Evolutionary conservation across 23 red algal species (phyloP).

Genomic region (Gracilaria gracilis): DNA sequence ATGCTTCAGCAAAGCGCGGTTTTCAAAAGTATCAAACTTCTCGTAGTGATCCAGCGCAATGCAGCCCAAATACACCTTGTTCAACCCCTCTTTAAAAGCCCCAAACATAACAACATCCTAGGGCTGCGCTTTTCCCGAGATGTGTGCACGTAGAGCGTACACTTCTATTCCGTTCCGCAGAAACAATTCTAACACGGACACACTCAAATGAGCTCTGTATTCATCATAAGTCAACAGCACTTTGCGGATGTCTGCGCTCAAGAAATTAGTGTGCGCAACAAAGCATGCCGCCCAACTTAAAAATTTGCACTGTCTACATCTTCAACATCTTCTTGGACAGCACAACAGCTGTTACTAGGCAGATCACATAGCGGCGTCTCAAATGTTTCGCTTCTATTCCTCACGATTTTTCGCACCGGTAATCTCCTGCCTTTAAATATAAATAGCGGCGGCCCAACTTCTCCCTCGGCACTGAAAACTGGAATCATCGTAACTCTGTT

Average conservation of each 20-base stretch:
- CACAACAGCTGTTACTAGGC: background rate
- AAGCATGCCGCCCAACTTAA: background rate
- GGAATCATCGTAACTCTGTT: conserved; percentile 1
- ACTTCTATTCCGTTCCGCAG: background rate
- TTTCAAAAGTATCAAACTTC: background rate
- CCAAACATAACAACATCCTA: background rate
- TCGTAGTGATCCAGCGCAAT: background rate
- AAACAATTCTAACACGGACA: background rate
- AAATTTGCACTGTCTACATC: conserved; percentile 8
- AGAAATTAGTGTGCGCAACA: background rate
- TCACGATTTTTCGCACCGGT: background rate
- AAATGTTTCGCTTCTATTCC: background rate
- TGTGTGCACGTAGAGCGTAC: conserved; percentile 4
- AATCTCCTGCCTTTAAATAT: background rate
- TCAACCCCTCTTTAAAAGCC: background rate
- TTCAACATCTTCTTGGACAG: background rate
- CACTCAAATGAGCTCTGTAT: background rate
- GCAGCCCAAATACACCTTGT: background rate
- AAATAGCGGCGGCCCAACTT: background rate
- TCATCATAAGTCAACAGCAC: conserved; percentile 20
- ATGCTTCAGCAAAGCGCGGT: background rate
- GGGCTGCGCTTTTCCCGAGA: background rate
- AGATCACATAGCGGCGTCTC: background rate
- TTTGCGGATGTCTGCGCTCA: background rate
- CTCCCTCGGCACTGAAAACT: background rate